Evolutionary conservation across 208 protist genomes (phyloP).

Genomic region (Leishmania tarentolae): DNA sequence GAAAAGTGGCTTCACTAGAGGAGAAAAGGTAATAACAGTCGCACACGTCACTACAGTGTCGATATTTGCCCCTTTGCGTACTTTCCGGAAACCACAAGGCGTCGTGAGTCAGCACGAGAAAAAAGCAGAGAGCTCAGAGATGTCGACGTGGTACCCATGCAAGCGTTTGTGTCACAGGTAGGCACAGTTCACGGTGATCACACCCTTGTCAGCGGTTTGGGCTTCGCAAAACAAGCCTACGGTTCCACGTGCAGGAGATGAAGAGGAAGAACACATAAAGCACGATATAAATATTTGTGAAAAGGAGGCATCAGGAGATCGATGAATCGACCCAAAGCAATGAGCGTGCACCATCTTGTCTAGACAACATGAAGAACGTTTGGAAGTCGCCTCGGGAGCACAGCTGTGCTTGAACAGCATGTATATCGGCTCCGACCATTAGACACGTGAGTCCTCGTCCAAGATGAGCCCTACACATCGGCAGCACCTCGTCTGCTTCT

Average conservation of each 20-base stretch:
- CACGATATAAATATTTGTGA: not conserved
- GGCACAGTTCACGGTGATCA: not conserved
- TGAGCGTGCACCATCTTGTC: not conserved
- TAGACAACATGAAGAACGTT: not conserved
- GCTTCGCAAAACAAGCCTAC: not conserved
- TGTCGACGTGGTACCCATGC: not conserved
- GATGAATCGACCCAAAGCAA: not conserved
- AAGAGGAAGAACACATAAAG: not conserved
- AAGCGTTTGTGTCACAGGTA: not conserved
- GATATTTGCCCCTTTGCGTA: too few species aligned
- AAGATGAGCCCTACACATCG: not conserved
- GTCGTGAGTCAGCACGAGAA: not conserved
- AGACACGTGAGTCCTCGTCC: not conserved
- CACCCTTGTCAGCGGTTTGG: not conserved
- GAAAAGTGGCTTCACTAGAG: not conserved
- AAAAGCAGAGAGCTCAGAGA: not conserved
- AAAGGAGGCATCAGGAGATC: not conserved
- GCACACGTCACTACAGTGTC: not conserved
- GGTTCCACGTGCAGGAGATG: not conserved
- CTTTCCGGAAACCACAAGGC: not conserved
- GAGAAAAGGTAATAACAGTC: not conserved
- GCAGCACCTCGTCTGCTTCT: not conserved
- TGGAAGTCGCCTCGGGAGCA: not conserved
- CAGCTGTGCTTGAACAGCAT: not conserved
- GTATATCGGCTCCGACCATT: not conserved